Evolutionary conservation across 345 rosid species (phyloP), one percentile per base, ranked within the genome.

Genomic region (Lepidium aucheri): DNA sequence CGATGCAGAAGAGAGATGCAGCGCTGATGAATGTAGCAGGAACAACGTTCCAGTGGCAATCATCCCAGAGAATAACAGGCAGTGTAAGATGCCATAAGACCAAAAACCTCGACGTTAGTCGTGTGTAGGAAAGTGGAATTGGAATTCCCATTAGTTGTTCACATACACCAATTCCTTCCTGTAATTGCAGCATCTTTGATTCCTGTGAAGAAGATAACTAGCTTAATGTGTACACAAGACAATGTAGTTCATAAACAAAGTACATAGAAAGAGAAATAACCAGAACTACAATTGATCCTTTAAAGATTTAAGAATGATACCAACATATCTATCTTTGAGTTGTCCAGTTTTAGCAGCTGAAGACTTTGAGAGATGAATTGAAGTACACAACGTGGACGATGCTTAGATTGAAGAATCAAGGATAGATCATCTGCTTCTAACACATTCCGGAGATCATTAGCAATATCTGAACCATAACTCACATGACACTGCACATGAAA

Each of bases 1-100:
- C 98, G 5, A 88, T 93, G 94, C 97, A 93, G 86, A 93, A 93
- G 71, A 93, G 78, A 65, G 97, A 93, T 15, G 96, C 97, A 43
- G 97, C 97, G 33, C 96, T 93, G 74, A 93, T 68, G 73, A 93
- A 90, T 64, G 98, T 93, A 53, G 98, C 96, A 51, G 97, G 97
- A 58, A 93, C 93, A 14, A 90, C 96, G 12, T 88, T 88, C 98
- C 98, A 93, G 63, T 84, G 97, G 76, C 98, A 93, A 68, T 93
- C 98, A 64, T 93, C 96, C 98, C 96, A 90, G n/a, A 93, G 90
- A 60, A 88, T 93, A 61, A 93, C 46, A 34, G 98, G 98, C 11
- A 90, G 92, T 60, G 97, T 86, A 9, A 93, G 83, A 76, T 90
- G 97, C 96, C 98, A 93, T 4, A 93, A 90, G 60, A 93, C 96